These are phyloP conservation scores for Starmerella bombicola DNA, from an alignment of 805 yeast genomes.

Conservation along the genomic window DNA sequence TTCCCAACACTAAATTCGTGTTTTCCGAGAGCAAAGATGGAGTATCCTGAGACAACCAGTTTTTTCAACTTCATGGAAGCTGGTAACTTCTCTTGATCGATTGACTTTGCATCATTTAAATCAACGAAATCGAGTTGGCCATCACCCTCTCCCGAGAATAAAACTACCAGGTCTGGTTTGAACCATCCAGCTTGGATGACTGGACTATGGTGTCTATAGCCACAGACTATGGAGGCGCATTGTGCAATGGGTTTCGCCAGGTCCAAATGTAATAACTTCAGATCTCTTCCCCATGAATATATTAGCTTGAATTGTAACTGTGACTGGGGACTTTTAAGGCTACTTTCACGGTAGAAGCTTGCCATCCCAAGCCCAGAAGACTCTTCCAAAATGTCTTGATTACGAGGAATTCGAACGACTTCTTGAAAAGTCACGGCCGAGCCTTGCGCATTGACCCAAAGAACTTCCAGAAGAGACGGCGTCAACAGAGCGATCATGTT, in stretches of 20 bases:
- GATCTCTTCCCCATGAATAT: slow-evolving; percentile 52
- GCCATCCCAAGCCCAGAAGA: slow-evolving; percentile 29
- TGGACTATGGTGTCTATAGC: slow-evolving; percentile 37
- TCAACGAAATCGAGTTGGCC: slow-evolving; percentile 29
- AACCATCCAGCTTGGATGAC: slow-evolving; percentile 49
- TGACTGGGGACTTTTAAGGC: neutral
- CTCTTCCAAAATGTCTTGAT: slow-evolving; percentile 17
- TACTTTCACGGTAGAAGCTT: slow-evolving; percentile 25
- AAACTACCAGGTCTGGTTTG: slow-evolving; percentile 29
- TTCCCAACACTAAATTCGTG: slow-evolving; percentile 47
- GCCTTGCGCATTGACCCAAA: neutral
- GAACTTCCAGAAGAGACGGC: slow-evolving; percentile 2
- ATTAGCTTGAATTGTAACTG: slow-evolving; percentile 35
- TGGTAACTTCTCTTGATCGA: slow-evolving; percentile 69
- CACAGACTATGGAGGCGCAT: slow-evolving; percentile 18
- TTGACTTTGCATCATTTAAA: slow-evolving; percentile 38
- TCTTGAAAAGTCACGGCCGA: neutral
- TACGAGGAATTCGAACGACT: slow-evolving; percentile 14
- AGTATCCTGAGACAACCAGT: slow-evolving; percentile 11
- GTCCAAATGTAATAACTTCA: slow-evolving; percentile 35
- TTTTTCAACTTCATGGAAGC: slow-evolving; percentile 1
- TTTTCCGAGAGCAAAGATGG: slow-evolving; percentile 42
- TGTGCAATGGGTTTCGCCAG: neutral
- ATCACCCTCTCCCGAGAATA: slow-evolving; percentile 35
- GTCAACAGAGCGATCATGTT: slow-evolving; percentile 7